Base-by-base conservation (phyloP, 176 grass and related monocot genomes). In the Avena sativa region DNA sequence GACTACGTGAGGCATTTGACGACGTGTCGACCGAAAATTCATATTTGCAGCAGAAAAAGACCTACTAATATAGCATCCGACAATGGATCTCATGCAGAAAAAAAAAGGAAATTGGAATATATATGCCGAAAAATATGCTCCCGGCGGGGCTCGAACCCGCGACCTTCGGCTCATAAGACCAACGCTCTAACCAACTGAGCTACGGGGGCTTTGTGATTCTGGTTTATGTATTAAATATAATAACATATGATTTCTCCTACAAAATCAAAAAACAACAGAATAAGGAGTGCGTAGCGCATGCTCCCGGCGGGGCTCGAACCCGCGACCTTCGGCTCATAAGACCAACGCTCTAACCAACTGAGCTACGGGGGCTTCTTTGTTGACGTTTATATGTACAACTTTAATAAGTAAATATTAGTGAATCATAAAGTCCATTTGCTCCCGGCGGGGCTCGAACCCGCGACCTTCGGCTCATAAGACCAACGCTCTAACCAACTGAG, bases 311-410 rank as follows among this genome's bases (percentile, higher is more conserved):
- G 71, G 71, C 71, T 74, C 89, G 92, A 96, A 96, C 97, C 92
- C 94, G 97, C 94, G 97, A 96, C 97, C 94, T 96, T 96, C 97
- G 97, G 97, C 94, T 98, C 94, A 96, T 98, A 98, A 98, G 97
- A 98, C 90, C 94, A 96, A 96, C 97, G 97, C 97, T 98, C 97
- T 96, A 94, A 98, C 94, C 94, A 81, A 94, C 97, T 96, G 92
- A 96, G 93, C 96, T 98, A 98, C 92, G 96, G 93, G 93, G 91
- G 23, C 15, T 49, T 5, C 9, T 9, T 6, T 20, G 55, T 2
- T 1, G 8, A 48, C 7, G 7, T 10, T 48, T 48, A 9, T 9
- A 48, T 48, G 26, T 28, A 28, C 26, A 0, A 28, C 26, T 28
- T 28, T 28, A 28, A 28, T 28, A 28, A 28, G 1, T 28, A 28